Percentiles rank a stretch among this genome's conserved stretches.
These are phyloP conservation scores for Tulasnella sp. DNA, from an alignment of 768 basidiomycete species.

Conservation along the genomic window DNA sequence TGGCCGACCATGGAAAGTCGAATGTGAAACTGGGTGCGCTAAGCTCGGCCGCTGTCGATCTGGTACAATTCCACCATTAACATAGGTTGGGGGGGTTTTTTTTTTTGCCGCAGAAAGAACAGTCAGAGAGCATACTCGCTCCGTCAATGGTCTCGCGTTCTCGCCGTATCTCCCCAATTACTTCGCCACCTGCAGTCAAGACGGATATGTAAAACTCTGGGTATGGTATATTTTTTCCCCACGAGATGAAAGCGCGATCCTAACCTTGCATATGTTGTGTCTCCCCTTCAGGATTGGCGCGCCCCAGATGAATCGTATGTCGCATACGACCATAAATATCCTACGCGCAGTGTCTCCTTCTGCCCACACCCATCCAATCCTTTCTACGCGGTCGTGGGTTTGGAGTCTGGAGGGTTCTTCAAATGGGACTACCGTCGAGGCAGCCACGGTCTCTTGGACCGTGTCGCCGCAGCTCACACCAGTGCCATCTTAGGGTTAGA, in stretches of 20 bases:
- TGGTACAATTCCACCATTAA: background rate
- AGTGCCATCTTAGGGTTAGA: constrained; percentile 62
- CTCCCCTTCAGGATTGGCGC: constrained; percentile 11
- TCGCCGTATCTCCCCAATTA: constrained; percentile 3
- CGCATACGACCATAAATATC: constrained; percentile 4
- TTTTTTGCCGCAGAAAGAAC: constrained; percentile 10
- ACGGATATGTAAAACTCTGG: constrained; percentile 18
- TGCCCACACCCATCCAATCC: constrained; percentile 6
- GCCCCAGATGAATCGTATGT: constrained; percentile 3
- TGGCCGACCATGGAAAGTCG: constrained; percentile 14
- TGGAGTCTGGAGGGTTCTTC: constrained; percentile 11
- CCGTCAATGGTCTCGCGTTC: constrained; percentile 14
- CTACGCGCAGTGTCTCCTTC: constrained; percentile 6
- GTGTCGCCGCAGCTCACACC: constrained; percentile 60
- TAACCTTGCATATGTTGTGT: too few species aligned
- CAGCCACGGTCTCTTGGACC: constrained; percentile 59
- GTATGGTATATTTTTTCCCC: background rate
- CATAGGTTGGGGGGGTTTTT: background rate
- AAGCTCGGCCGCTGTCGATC: too few species aligned
- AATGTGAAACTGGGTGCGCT: background rate
- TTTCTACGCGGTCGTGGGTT: constrained; percentile 12
- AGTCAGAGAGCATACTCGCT: constrained; percentile 15
- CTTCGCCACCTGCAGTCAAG: constrained; percentile 18
- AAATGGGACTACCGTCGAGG: constrained; percentile 69
- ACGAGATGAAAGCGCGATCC: too few species aligned